Percentiles rank a stretch among this genome's conserved stretches.
Conservation (phyloP, 257 asterid genomes). For the Jacaranda copaia region DNA sequence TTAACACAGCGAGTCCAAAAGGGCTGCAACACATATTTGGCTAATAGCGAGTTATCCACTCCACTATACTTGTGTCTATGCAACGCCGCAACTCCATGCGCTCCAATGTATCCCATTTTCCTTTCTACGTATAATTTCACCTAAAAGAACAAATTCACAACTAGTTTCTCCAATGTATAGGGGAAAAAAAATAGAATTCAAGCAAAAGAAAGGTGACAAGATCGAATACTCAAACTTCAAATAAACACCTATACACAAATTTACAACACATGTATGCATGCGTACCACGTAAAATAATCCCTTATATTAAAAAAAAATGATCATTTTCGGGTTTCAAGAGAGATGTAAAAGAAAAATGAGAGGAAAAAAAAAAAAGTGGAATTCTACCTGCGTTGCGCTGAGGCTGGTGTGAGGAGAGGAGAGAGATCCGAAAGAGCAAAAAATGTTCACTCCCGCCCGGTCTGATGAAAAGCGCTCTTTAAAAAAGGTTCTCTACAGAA, state of each 20-base stretch:
- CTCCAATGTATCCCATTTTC: slow-evolving; percentile 88
- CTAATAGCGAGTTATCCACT: slow-evolving; percentile 82
- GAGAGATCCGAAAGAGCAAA: background rate
- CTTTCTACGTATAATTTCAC: slow-evolving; percentile 18
- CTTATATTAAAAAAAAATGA: background rate
- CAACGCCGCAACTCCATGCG: slow-evolving; percentile 85
- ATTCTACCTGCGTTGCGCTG: slow-evolving; percentile 22
- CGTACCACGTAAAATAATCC: background rate
- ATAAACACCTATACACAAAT: background rate
- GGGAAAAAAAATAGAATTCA: background rate
- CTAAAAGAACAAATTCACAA: background rate
- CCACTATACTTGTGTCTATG: slow-evolving; percentile 95
- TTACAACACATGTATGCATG: slow-evolving; percentile 20
- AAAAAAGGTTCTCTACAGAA: background rate
- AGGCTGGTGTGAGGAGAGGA: background rate
- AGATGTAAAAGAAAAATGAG: background rate
- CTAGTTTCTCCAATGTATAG: slow-evolving; percentile 19
- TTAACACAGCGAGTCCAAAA: slow-evolving; percentile 90
- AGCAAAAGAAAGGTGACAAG: background rate
- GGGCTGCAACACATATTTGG: slow-evolving; percentile 92
- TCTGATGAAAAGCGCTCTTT: slow-evolving; percentile 13
- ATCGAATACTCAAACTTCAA: slow-evolving; percentile 31
- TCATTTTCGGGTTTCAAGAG: background rate
- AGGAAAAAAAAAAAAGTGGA: background rate
- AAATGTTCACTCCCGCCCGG: slow-evolving; percentile 31